Base-by-base conservation (phyloP, 352 stramenopile species). In the Phytophthora sojae region DNA sequence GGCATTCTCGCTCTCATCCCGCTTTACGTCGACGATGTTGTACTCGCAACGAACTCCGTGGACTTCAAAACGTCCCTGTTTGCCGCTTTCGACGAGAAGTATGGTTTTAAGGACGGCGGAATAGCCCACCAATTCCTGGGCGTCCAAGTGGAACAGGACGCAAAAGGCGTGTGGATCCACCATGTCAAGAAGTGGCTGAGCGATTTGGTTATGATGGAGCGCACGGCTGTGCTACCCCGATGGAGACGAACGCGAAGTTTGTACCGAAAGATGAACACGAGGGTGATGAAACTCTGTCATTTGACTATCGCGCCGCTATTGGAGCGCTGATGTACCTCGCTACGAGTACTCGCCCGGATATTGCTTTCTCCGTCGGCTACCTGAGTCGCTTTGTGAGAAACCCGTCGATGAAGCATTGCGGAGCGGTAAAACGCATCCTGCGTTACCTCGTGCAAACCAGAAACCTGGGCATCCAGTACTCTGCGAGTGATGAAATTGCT, bases 31-130 rank as follows among this genome's bases (percentile, higher is more conserved):
- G 39, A 49, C 6, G 39, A 49, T 21, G 39, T 49, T 8, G 39
- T 49, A 15, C 39, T 49, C 4, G 15, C 39, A 19, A 49, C 39
- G 6, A 49, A 49, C 39, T 49, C 39, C 12, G 39, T 21, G 1
- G 45, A 17, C 0, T 69, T 55, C 49, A 76, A 80, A 62, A 64
- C 49, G 3, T 39, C 39, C 17, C 39, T 73, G 2, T 76, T 80
- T 42, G 47, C 19, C 3, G 53, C 53, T 3, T 19, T 73, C 8
- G 25, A 69, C 5, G 23, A 35, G 6, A 59, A 71, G 11, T 75
- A 79, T 50, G 67, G 58, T 0, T 72, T 74, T 4, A 76, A 76
- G 35, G 62, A 76, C 44, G 62, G 54, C 7, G 60, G 59, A 2
- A 7, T 44, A 2, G 3, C 50, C 1, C 45, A 65, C 26, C 4